Evolutionary conservation across 1,284 basidiomycete species (phyloP), one percentile per base, ranked within the genome.

Genomic region (Microbotryum saponariae): DNA sequence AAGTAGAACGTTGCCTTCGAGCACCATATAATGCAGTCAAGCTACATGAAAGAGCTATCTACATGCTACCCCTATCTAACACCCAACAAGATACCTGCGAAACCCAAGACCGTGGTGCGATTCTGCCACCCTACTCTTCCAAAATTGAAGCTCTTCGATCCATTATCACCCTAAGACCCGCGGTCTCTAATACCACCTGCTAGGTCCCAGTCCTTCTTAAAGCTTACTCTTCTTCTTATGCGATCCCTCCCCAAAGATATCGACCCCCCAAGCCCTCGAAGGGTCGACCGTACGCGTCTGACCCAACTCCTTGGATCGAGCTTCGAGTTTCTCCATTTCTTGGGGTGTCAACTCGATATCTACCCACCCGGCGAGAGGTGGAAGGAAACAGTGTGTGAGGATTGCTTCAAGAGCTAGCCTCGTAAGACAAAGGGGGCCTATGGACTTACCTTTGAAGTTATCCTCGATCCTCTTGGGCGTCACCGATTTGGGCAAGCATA

Each of bases 401-500:
- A 10, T 31, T 31, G 31, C 31, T 31, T 31, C 44, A 65, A 66
- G 21, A 66, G 64, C 18, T 74, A 73, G 59, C 78, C 78, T 45
- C 77, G 72, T 70, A 63, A 29, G 76, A 75, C 31, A 75, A n/a
- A n/a, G n/a, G 77, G 61, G 78, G 63, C 29, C 58, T 60, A 63
- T 67, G 54, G n/a, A 23, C 46, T 27, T 25, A 59, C 61, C 48
- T 31, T 85, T 76, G 76, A 86, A 75, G 78, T 92, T 92, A 8
- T 82, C 76, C 48, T 79, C 77, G 74, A 92, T 89, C 55, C 91
- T 83, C 33, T 79, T 73, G 25, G 84, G 82, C 0, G 83, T 91
- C 56, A 89, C 86, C 29, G 83, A 88, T 77, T 89, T 88, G 21
- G 87, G 86, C 67, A 88, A 84, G 57, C 86, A 83, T n/a, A 80